These are phyloP conservation scores for Tolypocladium ovalisporum DNA, from an alignment of 2,329 filamentous ascomycete species.

Conservation along the genomic window DNA sequence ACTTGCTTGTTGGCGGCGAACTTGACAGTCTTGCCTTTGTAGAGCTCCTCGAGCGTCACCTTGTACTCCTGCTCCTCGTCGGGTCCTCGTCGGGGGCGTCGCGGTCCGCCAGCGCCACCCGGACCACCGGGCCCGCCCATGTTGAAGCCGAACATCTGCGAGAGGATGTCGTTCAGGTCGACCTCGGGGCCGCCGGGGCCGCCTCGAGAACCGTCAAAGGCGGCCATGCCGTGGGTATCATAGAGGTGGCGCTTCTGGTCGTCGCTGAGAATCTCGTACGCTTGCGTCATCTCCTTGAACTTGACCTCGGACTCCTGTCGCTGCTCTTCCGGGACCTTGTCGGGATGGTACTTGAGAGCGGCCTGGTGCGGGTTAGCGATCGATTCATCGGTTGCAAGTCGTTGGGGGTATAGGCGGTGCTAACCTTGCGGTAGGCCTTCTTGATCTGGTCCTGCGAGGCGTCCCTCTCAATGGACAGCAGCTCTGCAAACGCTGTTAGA, in stretches of 20 bases:
- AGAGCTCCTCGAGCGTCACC: constrained; percentile 85
- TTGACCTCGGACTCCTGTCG: constrained; percentile 77
- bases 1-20: constrained; percentile 94
- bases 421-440: constrained; percentile 90
- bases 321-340: constrained; percentile 84
- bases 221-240: constrained; percentile 90
- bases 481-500: constrained; percentile 39
- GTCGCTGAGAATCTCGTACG: constrained; percentile 96
- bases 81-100: constrained; percentile 57
- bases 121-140: constrained; percentile 45
- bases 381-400: background rate
- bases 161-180: constrained; percentile 85
- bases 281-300: constrained; percentile 88
- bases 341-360: constrained; percentile 80
- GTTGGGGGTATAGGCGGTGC: constrained; percentile 15
- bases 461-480: constrained; percentile 63
- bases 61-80: constrained; percentile 88
- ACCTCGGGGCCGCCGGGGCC: constrained; percentile 58
- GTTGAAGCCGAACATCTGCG: constrained; percentile 81
- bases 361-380: constrained; percentile 40
- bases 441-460: constrained; percentile 77
- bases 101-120: constrained; percentile 45
- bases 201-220: constrained; percentile 69
- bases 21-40: constrained; percentile 97
- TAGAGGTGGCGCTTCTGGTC: constrained; percentile 88